Evolutionary conservation across 139 green algal species (phyloP).

Genomic region (Chlamydomonas sp.): DNA sequence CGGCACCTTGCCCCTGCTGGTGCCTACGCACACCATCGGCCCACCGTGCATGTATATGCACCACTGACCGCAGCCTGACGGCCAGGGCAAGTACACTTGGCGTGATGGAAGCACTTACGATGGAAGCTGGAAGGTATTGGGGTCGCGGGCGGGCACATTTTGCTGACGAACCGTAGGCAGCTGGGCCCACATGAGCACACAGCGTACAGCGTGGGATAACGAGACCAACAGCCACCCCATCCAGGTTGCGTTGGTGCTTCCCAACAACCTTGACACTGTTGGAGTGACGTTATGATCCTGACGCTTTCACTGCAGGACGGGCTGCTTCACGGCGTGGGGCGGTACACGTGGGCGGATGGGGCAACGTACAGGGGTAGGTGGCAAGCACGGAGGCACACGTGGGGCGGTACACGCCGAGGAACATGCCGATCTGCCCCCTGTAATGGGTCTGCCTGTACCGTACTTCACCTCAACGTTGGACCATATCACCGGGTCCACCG

Average conservation of each 20-base stretch:
- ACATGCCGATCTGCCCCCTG: too few relatives aligned
- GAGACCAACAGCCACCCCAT: too few relatives aligned
- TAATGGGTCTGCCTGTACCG: too few relatives aligned
- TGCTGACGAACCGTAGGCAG: background rate
- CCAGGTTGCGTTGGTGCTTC: background rate
- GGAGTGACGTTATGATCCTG: background rate
- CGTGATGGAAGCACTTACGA: slow-evolving; percentile 74
- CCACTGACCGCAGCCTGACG: slow-evolving; percentile 67
- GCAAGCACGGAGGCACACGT: background rate
- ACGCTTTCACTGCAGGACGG: slow-evolving; percentile 52
- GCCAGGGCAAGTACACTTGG: slow-evolving; percentile 83
- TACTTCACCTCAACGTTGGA: too few relatives aligned
- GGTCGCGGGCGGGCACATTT: too few relatives aligned
- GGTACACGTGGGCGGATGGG: slow-evolving; percentile 77
- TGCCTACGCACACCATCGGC: too few relatives aligned
- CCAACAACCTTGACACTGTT: background rate
- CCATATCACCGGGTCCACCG: too few relatives aligned
- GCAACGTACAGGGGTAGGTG: slow-evolving; percentile 67
- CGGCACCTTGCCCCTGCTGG: background rate
- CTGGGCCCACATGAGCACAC: background rate
- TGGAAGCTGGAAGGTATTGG: slow-evolving; percentile 73
- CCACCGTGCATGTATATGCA: too few relatives aligned
- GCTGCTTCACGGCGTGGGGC: slow-evolving; percentile 76
- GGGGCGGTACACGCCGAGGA: too few relatives aligned
- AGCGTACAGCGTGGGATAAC: too few relatives aligned